Percentiles rank a stretch among this genome's conserved stretches.
Conservation (phyloP, 257 asterid genomes). For the Solanum corneliomulleri region DNA sequence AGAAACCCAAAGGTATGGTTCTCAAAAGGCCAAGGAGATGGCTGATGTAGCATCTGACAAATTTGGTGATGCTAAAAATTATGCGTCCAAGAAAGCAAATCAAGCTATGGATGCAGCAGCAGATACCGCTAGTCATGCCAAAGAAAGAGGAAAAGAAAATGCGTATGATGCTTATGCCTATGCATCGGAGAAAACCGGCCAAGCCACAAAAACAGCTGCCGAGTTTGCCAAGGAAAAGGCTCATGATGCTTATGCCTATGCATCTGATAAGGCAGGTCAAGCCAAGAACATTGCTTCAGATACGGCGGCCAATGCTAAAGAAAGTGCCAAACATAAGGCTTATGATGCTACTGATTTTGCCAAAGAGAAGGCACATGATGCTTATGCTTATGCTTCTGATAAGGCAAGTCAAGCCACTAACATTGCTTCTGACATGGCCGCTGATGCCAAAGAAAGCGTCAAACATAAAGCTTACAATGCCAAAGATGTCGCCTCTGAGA, state of each 20-base stretch:
- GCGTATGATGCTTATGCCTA: constrained; percentile 8
- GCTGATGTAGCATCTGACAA: constrained; percentile 10
- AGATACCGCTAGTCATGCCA: constrained; percentile 7
- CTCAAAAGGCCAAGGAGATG: constrained; percentile 29
- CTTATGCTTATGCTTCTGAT: not conserved
- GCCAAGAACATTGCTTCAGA: constrained; percentile 16
- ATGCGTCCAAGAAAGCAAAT: constrained; percentile 20
- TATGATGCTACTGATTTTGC: not conserved
- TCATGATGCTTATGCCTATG: constrained; percentile 4
- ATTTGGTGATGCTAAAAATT: constrained; percentile 12
- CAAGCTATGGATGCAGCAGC: constrained; percentile 17
- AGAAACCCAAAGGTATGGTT: constrained; percentile 43
- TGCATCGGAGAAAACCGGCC: not conserved
- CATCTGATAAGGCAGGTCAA: not conserved
- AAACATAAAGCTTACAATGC: constrained; percentile 6
- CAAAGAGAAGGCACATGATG: constrained; percentile 6
- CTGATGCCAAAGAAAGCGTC: constrained; percentile 2
- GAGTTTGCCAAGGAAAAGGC: constrained; percentile 1
- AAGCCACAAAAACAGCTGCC: not conserved
- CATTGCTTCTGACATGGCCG: not conserved
- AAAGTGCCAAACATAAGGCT: not conserved
- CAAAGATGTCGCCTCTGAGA: not conserved
- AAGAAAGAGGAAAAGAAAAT: constrained; percentile 9
- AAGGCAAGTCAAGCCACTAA: constrained; percentile 2
- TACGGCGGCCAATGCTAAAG: constrained; percentile 10